phyloP scores from a whole-genome alignment of 768 basidiomycete genomes.

The Tubosaeta brunneosetosa region DNA sequence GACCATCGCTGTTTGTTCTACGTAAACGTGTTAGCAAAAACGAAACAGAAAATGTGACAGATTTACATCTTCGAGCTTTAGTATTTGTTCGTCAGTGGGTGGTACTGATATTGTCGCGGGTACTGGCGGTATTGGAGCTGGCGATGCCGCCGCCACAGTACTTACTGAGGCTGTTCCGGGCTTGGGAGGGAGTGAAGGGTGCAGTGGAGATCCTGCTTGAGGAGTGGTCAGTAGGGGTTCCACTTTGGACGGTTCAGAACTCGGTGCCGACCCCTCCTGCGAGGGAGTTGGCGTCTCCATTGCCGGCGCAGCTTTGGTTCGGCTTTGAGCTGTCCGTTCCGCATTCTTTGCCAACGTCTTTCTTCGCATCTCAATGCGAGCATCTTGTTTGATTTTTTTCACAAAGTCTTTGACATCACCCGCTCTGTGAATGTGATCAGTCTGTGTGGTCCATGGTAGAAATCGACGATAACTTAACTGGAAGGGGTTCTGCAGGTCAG shows the following conservation, averaged over 20 bases:
- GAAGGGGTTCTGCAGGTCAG: slow-evolving; percentile 62
- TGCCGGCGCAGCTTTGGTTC: slow-evolving; percentile 40
- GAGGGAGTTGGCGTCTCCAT: slow-evolving; percentile 16
- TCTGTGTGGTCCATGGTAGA: neutral
- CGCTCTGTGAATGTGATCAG: slow-evolving; percentile 38
- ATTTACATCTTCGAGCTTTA: slow-evolving; percentile 50
- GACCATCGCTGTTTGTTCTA: slow-evolving; percentile 75
- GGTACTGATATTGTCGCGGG: slow-evolving; percentile 19
- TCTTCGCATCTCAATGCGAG: slow-evolving; percentile 50
- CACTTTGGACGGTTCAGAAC: slow-evolving; percentile 17
- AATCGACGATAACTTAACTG: slow-evolving; percentile 43
- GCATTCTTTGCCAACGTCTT: slow-evolving; percentile 36
- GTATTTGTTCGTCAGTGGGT: slow-evolving; percentile 46
- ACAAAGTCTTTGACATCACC: slow-evolving; percentile 74
- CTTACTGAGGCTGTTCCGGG: slow-evolving; percentile 43
- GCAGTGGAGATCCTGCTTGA: slow-evolving; percentile 42
- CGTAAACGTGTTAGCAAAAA: slow-evolving; percentile 8
- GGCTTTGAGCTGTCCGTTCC: slow-evolving; percentile 36
- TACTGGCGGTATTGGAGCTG: slow-evolving; percentile 8
- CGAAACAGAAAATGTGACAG: neutral
- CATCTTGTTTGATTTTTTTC: slow-evolving; percentile 62
- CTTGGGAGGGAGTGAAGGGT: slow-evolving; percentile 70
- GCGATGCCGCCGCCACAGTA: slow-evolving; percentile 37
- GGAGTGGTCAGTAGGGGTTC: slow-evolving; percentile 9
- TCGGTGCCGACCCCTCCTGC: slow-evolving; percentile 14